Evolutionary conservation across 148 eudicot genomes (phyloP), one percentile per base, ranked within the genome.

Genomic region (Pouteria glomerata): DNA sequence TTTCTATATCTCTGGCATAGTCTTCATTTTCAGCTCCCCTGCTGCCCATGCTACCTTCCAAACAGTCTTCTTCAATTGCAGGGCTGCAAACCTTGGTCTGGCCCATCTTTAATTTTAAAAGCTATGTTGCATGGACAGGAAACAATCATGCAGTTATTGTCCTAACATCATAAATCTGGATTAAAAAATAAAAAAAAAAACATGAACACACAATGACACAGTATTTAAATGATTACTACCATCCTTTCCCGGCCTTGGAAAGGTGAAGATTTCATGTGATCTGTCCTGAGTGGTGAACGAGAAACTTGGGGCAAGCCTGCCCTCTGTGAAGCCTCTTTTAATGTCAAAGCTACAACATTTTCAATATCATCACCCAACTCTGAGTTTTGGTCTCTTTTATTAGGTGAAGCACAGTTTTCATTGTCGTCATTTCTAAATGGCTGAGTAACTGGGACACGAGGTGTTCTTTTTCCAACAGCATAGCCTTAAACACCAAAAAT

Each of bases 381-480:
- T 35, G 68, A 58, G 76, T 78, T 88, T 67, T 62, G 52, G 60
- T 90, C 89, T 63, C 80, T 85, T 76, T 84, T 83, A 52, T 60
- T 74, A 47, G 89, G 91, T 66, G 92, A 89, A 74, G 81, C 56
- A 74, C 78, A 84, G 64, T 76, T 83, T 57, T 83, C 96, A 29
- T 50, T 71, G 31, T 70, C 79, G 31, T 77, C 85, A 73, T 75
- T 86, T 69, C 79, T 85, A 71, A 69, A 79, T 18, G 90, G 80
- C 79, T 74, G 90, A 57, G 85, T 81, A 73, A 95, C 86, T 41
- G 94, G 99, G 53, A 85, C 76, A 57, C 97, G 88, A n/a, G 97
- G 94, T 2, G 97, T 92, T 81, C 99, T 86, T 84, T 95, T 95
- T 50, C 99, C 90, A 75, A 90, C 97, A 62, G 92, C 89, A 76